Conservation (phyloP, 805 yeast genomes). For the Tetrapisispora taiwanensis region DNA sequence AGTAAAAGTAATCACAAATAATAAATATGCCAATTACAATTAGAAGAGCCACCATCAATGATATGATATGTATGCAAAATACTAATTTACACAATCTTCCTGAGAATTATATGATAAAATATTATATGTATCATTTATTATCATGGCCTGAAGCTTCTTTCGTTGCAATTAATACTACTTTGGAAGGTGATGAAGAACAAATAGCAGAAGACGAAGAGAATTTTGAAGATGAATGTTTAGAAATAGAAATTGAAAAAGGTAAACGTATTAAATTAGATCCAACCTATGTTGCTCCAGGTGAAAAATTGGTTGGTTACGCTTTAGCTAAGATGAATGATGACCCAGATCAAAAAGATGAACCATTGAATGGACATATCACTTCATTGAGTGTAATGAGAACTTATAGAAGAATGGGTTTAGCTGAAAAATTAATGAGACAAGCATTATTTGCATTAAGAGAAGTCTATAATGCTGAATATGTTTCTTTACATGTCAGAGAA, state of each 20-base stretch:
- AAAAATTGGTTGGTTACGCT: constrained; percentile 90
- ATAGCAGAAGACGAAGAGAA: constrained; percentile 3
- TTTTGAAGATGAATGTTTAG: constrained; percentile 13
- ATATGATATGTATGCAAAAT: constrained; percentile 91
- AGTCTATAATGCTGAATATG: constrained; percentile 70
- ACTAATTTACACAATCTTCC: constrained; percentile 87
- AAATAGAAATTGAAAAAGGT: constrained; percentile 15
- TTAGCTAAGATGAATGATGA: constrained; percentile 96
- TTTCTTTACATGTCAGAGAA: constrained; percentile 85
- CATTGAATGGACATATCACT: constrained; percentile 90
- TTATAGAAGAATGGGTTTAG: constrained; percentile 89
- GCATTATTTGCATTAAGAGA: constrained; percentile 72
- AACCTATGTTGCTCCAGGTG: constrained; percentile 54
- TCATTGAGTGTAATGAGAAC: constrained; percentile 92
- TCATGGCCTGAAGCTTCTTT: constrained; percentile 98
- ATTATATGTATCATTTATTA: constrained; percentile 84
- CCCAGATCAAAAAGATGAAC: constrained; percentile 59
- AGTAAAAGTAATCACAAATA: not conserved
- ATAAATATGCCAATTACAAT: constrained; percentile 70
- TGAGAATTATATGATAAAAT: constrained; percentile 86
- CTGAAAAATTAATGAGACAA: constrained; percentile 84
- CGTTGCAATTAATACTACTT: constrained; percentile 76
- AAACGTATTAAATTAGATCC: constrained; percentile 42
- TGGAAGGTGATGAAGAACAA: constrained; percentile 9
- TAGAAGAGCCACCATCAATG: constrained; percentile 77